Percentiles rank a stretch among this genome's conserved stretches.
Evolutionary conservation across 345 rosid genomes (phyloP).

Genomic region (Lepidium aucheri): DNA sequence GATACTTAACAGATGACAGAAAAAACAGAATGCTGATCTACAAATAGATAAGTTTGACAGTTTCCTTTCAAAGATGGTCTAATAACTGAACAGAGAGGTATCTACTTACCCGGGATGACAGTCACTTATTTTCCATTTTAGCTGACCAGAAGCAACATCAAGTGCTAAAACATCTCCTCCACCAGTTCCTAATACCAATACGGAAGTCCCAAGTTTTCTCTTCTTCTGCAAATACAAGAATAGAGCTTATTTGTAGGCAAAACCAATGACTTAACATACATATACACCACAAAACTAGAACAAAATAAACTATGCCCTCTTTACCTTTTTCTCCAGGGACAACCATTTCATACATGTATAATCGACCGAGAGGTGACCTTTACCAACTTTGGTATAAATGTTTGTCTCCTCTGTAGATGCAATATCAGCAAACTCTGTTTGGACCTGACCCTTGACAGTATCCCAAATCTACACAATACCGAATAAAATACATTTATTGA

Average conservation of each 20-base stretch:
- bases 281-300: neutral
- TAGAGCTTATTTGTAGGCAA: neutral
- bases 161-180: conserved; percentile 93
- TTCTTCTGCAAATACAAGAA: conserved; percentile 46
- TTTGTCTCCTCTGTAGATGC: conserved; percentile 35
- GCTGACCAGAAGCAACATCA: conserved; percentile 84
- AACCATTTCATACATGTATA: conserved; percentile 84
- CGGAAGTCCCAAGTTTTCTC: conserved; percentile 61
- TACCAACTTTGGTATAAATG: conserved; percentile 33
- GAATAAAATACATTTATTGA: neutral
- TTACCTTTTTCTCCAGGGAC: conserved; percentile 54
- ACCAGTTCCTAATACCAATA: conserved; percentile 74
- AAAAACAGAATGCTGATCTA: neutral
- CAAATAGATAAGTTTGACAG: neutral
- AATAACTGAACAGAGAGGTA: neutral
- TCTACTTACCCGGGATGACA: conserved; percentile 89
- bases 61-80: neutral
- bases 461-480: conserved; percentile 53
- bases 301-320: neutral
- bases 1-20: neutral
- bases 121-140: conserved; percentile 76
- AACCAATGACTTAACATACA: neutral
- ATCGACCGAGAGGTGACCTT: conserved; percentile 65
- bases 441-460: conserved; percentile 59
- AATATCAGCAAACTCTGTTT: conserved; percentile 74